Evolutionary conservation across 768 basidiomycete species (phyloP), one percentile per base, ranked within the genome.

Genomic region (Daedaleopsis sinensis): DNA sequence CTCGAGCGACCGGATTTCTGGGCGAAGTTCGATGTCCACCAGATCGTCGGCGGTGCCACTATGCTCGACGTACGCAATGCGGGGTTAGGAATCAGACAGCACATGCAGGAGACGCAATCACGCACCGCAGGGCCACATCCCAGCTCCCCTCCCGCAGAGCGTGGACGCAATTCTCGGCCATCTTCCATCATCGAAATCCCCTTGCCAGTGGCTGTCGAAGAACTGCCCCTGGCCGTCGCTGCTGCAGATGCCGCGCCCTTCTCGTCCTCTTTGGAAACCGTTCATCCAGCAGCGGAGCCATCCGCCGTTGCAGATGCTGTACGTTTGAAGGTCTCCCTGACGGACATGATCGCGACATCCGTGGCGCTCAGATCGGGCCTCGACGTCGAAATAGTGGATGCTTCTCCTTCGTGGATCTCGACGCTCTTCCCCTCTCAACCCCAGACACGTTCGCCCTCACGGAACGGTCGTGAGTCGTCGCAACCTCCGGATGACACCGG

Each of bases 321-420:
- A 2, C 44, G 38, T 8, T 54, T 43, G 16, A 56, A 50, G 39
- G 67, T 92, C 56, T 91, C 90, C 4, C 76, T 93, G n/a, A 82
- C 87, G 66, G 86, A 89, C 58, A 91, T 93, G 85, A 80, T 92
- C 56, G 76, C 84, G 21, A 86, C 84, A 2, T 91, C 90, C 0
- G 78, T 91, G 35, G 84, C 86, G 4, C 80, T 93, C 59, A 92
- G 88, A 74, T 89, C 89, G 12, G 85, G 87, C 61, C 70, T 86
- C 18, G 84, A 90, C 27, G 71, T 91, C 57, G 84, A 89, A 60
- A 78, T 89, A 53, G 76, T 81, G 19, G 64, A 83, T 37, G 78
- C 84, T 5, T 75, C 75, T 5, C 73, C 80, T 4, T 77, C 80
- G 27, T 90, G 89, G 87, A 78, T 85, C 6, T 67, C 77, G 9